These are phyloP conservation scores for Rauvolfia tetraphylla DNA, from an alignment of 257 asterid species.

Conservation along the genomic window DNA sequence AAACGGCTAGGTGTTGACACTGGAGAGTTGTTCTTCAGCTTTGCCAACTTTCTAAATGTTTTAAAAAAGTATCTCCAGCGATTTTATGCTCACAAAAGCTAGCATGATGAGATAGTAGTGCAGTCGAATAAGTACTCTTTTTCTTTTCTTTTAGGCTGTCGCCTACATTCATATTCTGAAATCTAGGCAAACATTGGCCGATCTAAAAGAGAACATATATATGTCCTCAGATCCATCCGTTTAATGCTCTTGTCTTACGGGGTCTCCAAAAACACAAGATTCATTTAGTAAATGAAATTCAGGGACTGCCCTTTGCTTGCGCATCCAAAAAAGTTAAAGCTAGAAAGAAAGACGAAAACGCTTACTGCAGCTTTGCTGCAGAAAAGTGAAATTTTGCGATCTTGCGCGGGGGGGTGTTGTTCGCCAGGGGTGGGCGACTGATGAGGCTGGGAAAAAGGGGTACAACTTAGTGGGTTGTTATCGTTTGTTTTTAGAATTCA, in stretches of 20 bases:
- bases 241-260: neutral
- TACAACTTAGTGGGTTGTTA: neutral
- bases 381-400: conserved; percentile 4
- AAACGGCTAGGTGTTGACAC: conserved; percentile 1
- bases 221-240: neutral
- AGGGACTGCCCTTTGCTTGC: neutral
- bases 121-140: conserved; percentile 30
- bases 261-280: neutral
- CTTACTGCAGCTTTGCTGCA: neutral
- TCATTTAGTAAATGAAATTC: neutral
- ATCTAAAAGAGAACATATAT: conserved; percentile 1
- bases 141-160: conserved; percentile 43
- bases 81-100: conserved; percentile 28
- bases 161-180: conserved; percentile 18
- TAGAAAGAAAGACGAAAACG: neutral
- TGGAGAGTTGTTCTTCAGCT: neutral
- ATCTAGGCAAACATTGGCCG: conserved; percentile 21
- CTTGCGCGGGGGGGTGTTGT: conserved; percentile 1
- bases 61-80: conserved; percentile 27
- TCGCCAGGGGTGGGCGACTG: neutral
- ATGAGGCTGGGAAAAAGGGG: conserved; percentile 6
- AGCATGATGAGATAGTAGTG: conserved; percentile 18
- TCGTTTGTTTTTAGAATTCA: neutral
- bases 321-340: neutral
- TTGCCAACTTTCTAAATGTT: neutral